Base-by-base conservation (phyloP, 164 flowering plant genomes). In the Vitis riparia region DNA sequence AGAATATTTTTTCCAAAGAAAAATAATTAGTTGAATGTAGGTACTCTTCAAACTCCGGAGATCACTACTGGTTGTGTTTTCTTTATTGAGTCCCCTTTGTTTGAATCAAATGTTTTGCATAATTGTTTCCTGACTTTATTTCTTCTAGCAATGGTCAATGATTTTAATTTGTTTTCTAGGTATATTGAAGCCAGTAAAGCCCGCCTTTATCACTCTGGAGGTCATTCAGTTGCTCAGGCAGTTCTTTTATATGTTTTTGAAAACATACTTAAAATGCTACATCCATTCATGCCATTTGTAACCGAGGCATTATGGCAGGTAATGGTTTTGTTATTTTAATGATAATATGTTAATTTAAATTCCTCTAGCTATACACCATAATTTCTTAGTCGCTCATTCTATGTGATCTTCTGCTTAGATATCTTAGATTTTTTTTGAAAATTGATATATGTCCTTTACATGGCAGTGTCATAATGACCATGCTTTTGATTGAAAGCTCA, bases 221-320 rank as follows among this genome's bases (percentile, higher is more conserved):
- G 71, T 68, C 66, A 71, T 55, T 73, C 88, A 63, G 78, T 76
- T 76, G 79, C 87, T 71, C 91, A 83, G 76, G 97, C 97, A 59
- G 95, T 88, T 75, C 90, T 94, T 53, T 65, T 94, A 11, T 92
- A 94, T 82, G 94, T 88, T 37, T 94, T 87, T 82, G 92, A 85
- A 77, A 89, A 89, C 58, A 79, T 92, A 75, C 77, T 94, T 67
- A 94, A 85, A 80, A 65, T 94, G 72, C 82, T 94, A 47, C 98
- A 94, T 84, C 98, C 98, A 9, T 92, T 94, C 78, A 94, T 94
- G 98, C 98, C 98, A 68, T 94, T 89, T 83, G 98, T 94, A 23
- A 94, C 98, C 57, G 98, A 92, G 75, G 97, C 82, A 68, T 82
- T 94, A 47, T 94, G 98, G 97, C 98, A 94, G 97, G 98, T 94